Evolutionary conservation across 495 filamentous ascomycete species (phyloP).

Genomic region (Aspergillus steynii): DNA sequence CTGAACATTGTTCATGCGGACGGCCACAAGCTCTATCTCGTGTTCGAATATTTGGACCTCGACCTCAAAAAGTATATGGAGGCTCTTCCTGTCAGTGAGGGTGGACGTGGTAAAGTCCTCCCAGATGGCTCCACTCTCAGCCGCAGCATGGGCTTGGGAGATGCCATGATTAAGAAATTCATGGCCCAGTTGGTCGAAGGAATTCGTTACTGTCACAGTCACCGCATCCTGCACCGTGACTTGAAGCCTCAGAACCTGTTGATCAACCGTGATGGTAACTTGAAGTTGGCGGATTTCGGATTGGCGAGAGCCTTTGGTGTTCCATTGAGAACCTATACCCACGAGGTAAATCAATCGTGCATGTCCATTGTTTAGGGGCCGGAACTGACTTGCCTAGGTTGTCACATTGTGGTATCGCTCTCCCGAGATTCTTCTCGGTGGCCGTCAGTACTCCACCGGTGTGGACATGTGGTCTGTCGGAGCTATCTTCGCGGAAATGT

Average conservation of each 20-base stretch:
- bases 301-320: constrained; percentile 95
- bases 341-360: constrained; percentile 62
- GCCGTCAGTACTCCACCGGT: constrained; percentile 95
- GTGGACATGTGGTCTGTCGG: constrained; percentile 99
- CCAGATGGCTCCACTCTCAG: constrained; percentile 74
- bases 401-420: constrained; percentile 98
- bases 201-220: constrained; percentile 92
- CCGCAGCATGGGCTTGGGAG: constrained; percentile 76
- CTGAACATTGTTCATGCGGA: constrained; percentile 96
- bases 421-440: constrained; percentile 96
- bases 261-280: constrained; percentile 90
- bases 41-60: constrained; percentile 91
- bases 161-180: constrained; percentile 94
- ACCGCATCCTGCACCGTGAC: constrained; percentile 92
- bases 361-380: neutral
- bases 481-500: constrained; percentile 99
- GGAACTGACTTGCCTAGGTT: constrained; percentile 52
- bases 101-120: constrained; percentile 83
- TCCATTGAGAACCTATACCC: constrained; percentile 93
- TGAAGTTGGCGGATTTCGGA: constrained; percentile 98
- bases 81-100: constrained; percentile 84
- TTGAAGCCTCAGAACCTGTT: constrained; percentile 97
- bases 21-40: constrained; percentile 93
- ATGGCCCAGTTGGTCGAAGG: constrained; percentile 93
- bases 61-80: constrained; percentile 99